A percentile compares a stretch with the other conserved stretches of the same genome.
These are phyloP conservation scores for Knoxia roxburghii DNA, from an alignment of 257 asterid species.

Conservation along the genomic window DNA sequence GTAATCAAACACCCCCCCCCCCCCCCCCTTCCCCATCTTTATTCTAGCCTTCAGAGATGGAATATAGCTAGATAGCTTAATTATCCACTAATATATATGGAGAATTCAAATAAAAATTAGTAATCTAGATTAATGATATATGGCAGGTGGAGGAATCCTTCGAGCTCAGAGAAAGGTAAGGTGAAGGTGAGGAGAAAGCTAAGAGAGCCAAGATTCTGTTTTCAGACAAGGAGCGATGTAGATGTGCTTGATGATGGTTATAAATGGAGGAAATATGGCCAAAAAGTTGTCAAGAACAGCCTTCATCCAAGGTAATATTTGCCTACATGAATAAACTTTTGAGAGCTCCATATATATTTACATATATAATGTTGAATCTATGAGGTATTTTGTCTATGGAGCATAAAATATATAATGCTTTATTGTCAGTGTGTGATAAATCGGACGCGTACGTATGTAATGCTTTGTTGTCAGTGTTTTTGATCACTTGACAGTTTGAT, in stretches of 20 bases:
- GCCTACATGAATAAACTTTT: background rate
- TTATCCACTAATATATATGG: background rate
- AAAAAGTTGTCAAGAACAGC: conserved; percentile 91
- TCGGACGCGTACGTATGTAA: too few relatives aligned
- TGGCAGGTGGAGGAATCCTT: conserved; percentile 70
- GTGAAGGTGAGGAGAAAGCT: conserved; percentile 76
- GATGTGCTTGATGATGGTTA: conserved; percentile 99
- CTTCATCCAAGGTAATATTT: conserved; percentile 75
- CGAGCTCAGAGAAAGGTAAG: conserved; percentile 58
- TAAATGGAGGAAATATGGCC: conserved; percentile 98
- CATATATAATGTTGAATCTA: too few relatives aligned
- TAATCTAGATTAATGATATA: too few relatives aligned
- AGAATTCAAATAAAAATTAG: too few relatives aligned
- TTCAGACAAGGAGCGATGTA: conserved; percentile 90
- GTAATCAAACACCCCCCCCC: too few relatives aligned
- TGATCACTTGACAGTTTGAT: background rate
- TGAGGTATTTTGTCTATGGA: too few relatives aligned
- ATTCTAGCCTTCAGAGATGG: background rate
- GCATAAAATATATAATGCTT: too few relatives aligned
- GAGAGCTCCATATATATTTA: background rate
- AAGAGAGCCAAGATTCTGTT: conserved; percentile 93
- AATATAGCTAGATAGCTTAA: background rate
- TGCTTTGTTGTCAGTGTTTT: background rate
- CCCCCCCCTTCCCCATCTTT: too few relatives aligned
- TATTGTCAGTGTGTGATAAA: background rate